Percentiles rank a stretch among this genome's conserved stretches.
phyloP scores from a whole-genome alignment of 805 yeast genomes.

The Groenewaldozyma salmanticensis region DNA sequence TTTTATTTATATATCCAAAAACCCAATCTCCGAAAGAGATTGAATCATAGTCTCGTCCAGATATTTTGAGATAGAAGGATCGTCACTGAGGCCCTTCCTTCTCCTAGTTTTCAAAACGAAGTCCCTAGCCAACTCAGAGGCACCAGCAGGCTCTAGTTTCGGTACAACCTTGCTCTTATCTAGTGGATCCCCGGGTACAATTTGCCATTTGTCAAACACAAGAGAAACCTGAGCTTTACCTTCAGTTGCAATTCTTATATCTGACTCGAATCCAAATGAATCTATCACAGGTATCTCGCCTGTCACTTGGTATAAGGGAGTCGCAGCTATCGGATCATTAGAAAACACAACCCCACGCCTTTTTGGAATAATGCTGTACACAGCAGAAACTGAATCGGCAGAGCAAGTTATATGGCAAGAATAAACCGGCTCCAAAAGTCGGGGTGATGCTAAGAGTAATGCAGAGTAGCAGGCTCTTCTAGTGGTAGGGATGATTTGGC shows the following conservation, averaged over 20 bases:
- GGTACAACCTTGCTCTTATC: constrained; percentile 57
- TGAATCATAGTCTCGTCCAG: constrained; percentile 52
- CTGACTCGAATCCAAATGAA: constrained; percentile 82
- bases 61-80: constrained; percentile 55
- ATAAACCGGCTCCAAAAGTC: constrained; percentile 74
- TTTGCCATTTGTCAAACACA: constrained; percentile 61
- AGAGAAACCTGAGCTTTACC: constrained; percentile 69
- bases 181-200: constrained; percentile 87
- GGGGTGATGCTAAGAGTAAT: constrained; percentile 65
- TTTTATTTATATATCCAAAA: constrained; percentile 17
- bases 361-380: constrained; percentile 41
- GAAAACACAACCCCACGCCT: constrained; percentile 60
- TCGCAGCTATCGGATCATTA: constrained; percentile 54
- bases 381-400: constrained; percentile 36
- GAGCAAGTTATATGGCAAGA: constrained; percentile 49
- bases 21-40: constrained; percentile 43
- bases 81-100: constrained; percentile 76
- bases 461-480: constrained; percentile 81
- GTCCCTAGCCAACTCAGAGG: constrained; percentile 69
- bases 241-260: constrained; percentile 62
- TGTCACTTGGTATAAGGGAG: constrained; percentile 50
- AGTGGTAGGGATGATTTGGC: constrained; percentile 72
- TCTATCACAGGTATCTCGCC: constrained; percentile 83
- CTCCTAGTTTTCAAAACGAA: constrained; percentile 81
- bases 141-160: constrained; percentile 65